Evolutionary conservation across 164 flowering plant species (phyloP).

Genomic region (Warburgia ugandensis): DNA sequence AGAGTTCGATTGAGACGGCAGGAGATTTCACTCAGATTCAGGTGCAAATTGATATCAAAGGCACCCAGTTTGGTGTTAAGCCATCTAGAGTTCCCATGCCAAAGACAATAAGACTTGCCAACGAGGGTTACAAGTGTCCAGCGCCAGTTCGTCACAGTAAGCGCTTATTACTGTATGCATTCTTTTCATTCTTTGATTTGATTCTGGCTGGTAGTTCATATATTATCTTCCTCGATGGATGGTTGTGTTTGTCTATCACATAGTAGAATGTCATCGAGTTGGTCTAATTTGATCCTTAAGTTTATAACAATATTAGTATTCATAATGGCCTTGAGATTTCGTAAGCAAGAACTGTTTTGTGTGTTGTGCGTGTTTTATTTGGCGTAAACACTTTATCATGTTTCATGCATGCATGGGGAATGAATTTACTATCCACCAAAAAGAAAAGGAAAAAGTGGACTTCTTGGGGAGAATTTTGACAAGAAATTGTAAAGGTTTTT

Average conservation of each 20-base stretch:
- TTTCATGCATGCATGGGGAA: too few species aligned
- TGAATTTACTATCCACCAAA: too few species aligned
- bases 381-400: too few species aligned
- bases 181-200: not conserved
- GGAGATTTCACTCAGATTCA: conserved; percentile 66
- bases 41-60: conserved; percentile 46
- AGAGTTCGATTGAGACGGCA: conserved; percentile 73
- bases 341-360: too few species aligned
- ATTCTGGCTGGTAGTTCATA: not conserved
- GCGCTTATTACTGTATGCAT: not conserved
- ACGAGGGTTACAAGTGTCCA: conserved; percentile 66
- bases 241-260: not conserved
- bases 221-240: conserved; percentile 4
- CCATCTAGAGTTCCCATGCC: conserved; percentile 60
- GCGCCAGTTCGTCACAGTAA: conserved; percentile 13
- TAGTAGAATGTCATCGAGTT: too few species aligned
- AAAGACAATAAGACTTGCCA: conserved; percentile 40
- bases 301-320: too few species aligned
- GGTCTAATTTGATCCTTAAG: too few species aligned
- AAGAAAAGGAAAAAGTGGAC: too few species aligned
- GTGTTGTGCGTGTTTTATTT: too few species aligned
- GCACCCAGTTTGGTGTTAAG: conserved; percentile 73
- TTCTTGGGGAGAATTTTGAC: too few species aligned
- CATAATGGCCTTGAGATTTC: too few species aligned
- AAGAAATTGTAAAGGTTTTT: too few species aligned